Evolutionary conservation across 108 stramenopile genomes (phyloP).

Genomic region (Discostella pseudostelligera): DNA sequence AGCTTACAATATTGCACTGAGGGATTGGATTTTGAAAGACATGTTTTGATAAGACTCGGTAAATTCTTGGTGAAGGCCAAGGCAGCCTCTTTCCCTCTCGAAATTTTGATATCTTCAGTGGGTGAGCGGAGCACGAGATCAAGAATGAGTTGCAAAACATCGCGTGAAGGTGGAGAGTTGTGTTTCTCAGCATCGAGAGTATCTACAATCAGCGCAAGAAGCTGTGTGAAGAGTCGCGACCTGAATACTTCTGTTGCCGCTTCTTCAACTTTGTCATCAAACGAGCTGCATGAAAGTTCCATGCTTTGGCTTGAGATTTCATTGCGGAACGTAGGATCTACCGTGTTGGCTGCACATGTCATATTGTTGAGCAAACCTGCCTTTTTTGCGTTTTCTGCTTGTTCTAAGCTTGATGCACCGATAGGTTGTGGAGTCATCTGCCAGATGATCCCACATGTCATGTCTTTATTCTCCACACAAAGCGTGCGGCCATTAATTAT

Average conservation of each 20-base stretch:
- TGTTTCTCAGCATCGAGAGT: conserved; percentile 1
- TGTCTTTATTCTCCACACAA: conserved; percentile 46
- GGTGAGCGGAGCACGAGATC: conserved; percentile 29
- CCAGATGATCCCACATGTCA: conserved; percentile 63
- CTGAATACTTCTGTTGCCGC: conserved; percentile 30
- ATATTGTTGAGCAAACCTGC: conserved; percentile 15
- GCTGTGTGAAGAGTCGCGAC: conserved; percentile 25
- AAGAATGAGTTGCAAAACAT: conserved; percentile 35
- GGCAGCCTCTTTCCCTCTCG: conserved; percentile 36
- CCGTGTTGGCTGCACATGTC: no score
- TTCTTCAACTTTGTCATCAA: conserved; percentile 18
- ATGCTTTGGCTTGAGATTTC: conserved; percentile 9
- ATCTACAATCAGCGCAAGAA: conserved; percentile 6
- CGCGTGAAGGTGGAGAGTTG: conserved; percentile 9
- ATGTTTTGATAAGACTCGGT: conserved; percentile 11
- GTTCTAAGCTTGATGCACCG: conserved; percentile 52
- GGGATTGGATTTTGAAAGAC: conserved; percentile 10
- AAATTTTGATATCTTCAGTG: conserved; percentile 30
- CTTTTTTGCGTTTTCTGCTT: conserved; percentile 39
- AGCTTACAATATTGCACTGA: conserved; percentile 16
- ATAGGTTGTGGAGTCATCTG: conserved; percentile 64
- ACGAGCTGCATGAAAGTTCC: conserved; percentile 7
- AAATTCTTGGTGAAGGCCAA: conserved; percentile 22
- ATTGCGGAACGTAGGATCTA: conserved; percentile 30
- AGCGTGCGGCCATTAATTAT: conserved; percentile 55